Evolutionary conservation across 2,329 filamentous ascomycete genomes (phyloP).

Genomic region (Colletotrichum orchidophilum): DNA sequence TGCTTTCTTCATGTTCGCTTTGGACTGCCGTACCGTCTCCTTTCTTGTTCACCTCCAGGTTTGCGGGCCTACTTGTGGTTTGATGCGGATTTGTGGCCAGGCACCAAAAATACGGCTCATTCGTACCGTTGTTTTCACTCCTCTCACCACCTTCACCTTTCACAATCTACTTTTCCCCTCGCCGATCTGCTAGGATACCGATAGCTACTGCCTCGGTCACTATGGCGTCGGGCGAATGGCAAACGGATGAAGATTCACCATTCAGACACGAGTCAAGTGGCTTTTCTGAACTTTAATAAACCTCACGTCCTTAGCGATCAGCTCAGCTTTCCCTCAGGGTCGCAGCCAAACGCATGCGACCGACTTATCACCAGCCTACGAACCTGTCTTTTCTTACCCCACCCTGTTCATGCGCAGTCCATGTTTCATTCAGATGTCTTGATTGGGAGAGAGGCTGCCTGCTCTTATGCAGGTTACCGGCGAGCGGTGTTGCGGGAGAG

Average conservation of each 20-base stretch:
- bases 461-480: conserved; percentile 33
- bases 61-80: background rate
- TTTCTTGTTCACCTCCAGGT: background rate
- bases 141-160: background rate
- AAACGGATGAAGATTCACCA: background rate
- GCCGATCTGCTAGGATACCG: background rate
- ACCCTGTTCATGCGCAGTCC: conserved; percentile 31
- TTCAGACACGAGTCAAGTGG: conserved; percentile 23
- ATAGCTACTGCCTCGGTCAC: background rate
- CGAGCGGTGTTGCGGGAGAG: conserved; percentile 36
- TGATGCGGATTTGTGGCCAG: background rate
- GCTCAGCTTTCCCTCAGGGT: conserved; percentile 19
- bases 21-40: background rate
- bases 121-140: background rate
- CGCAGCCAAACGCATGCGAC: conserved; percentile 24
- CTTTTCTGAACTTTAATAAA: conserved; percentile 20
- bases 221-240: background rate
- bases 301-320: background rate
- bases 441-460: conserved; percentile 44
- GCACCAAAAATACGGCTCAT: background rate
- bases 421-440: conserved; percentile 35
- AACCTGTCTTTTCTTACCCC: conserved; percentile 24
- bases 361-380: conserved; percentile 25
- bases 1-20: conserved; percentile 33
- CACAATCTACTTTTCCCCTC: background rate